phyloP scores from a whole-genome alignment of 106 monocot genomes.

The Dendrobium huoshanense region DNA sequence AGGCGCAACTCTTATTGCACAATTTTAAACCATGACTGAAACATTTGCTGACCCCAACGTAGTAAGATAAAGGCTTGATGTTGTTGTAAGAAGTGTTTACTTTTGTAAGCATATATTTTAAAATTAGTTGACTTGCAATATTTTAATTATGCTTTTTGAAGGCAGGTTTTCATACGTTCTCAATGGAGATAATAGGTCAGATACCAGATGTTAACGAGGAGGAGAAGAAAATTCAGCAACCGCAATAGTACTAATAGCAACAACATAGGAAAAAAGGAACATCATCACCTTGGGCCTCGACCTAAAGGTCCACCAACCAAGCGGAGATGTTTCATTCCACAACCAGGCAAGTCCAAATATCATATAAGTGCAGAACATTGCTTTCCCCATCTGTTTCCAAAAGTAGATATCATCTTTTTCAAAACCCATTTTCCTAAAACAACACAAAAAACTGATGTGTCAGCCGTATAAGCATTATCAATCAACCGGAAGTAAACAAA shows the following conservation, averaged over 20 bases:
- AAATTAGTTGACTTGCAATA: no score
- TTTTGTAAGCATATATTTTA: no score
- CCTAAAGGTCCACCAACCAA: constrained; percentile 95
- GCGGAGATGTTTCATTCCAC: constrained; percentile 91
- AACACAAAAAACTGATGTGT: constrained; percentile 1
- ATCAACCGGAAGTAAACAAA: background rate
- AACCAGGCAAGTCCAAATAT: constrained; percentile 71
- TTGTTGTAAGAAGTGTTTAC: no score
- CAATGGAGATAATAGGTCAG: background rate
- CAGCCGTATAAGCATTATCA: background rate
- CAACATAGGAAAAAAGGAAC: background rate
- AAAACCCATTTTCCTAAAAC: constrained; percentile 65
- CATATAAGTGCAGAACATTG: constrained; percentile 77
- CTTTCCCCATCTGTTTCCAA: constrained; percentile 95
- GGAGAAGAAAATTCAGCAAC: background rate
- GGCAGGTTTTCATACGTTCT: background rate
- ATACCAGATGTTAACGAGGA: background rate
- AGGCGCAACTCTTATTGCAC: no score
- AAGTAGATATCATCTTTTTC: constrained; percentile 84
- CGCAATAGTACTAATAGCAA: background rate
- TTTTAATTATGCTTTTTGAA: background rate
- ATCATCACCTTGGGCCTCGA: constrained; percentile 74
- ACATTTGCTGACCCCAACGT: no score
- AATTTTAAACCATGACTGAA: no score
- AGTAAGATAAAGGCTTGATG: no score